Evolutionary conservation across 805 yeast species (phyloP), one percentile per base, ranked within the genome.

Genomic region (Sugiyamaella smithiae): DNA sequence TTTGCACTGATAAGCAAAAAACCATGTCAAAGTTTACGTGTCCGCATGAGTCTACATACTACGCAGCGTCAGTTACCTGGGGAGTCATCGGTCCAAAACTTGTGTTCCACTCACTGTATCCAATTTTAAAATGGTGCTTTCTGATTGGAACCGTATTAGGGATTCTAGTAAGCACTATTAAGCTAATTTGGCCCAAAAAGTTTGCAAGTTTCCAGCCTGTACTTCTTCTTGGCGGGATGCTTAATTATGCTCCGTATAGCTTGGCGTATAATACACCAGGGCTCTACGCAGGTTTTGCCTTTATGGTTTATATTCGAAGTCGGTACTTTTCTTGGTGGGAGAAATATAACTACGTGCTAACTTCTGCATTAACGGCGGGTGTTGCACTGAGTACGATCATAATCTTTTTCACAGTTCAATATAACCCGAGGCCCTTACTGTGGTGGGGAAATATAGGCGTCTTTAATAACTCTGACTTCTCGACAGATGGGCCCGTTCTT

Each of bases 401-500:
- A 49, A 75, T 81, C 37, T 82, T 83, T 66, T 78, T 80, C 58
- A 64, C 76, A 1, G 72, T 74, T 1, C 68, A 70, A 51, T 78
- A 72, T 56, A 71, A 76, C 41, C 66, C 68, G 3, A 69, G 66
- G 23, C 52, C 60, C 3, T 45, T 81, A 11, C 52, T 65, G 35
- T 83, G 88, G 88, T 83, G 88, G 88, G 88, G 88, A 1, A 81
- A 80, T 51, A 26, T 22, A 4, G 52, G 48, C n/a, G 23, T 14
- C 12, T 35, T 23, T 12, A 86, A 82, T 57, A 67, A 82, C 47
- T 71, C 82, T 47, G 77, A 46, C 24, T 40, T 35, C 38, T 11
- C 12, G 16, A n/a, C 38, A 14, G 11, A 35, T 19, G 38, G 38
- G 20, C 22, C 38, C 19, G 38, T 35, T 14, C 38, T 35, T 6